A percentile compares a stretch with the other conserved stretches of the same genome.
Evolutionary conservation across 441 rosid genomes (phyloP).

Genomic region (Flueggea neowawraea): DNA sequence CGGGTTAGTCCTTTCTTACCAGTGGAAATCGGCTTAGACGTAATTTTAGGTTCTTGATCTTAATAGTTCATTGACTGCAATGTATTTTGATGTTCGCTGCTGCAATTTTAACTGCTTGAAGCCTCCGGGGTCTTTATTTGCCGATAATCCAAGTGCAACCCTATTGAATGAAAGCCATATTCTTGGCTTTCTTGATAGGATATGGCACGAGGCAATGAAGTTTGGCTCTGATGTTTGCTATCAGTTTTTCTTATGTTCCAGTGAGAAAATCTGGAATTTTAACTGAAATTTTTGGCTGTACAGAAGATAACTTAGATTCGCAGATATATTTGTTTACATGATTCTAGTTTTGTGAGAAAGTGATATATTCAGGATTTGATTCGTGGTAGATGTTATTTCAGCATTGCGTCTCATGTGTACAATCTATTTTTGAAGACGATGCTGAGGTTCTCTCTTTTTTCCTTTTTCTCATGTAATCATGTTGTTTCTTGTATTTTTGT

Average conservation of each 20-base stretch:
- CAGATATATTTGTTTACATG: constrained; percentile 3
- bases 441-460: no score
- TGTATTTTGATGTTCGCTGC: constrained; percentile 18
- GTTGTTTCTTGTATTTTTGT: no score
- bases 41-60: constrained; percentile 24
- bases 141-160: constrained; percentile 6
- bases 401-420: constrained; percentile 5
- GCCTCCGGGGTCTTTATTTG: constrained; percentile 21
- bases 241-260: constrained; percentile 3
- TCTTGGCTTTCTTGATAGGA: background rate
- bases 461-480: no score
- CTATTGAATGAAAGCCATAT: constrained; percentile 12
- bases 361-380: no score
- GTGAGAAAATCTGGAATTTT: constrained; percentile 1
- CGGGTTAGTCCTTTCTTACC: constrained; percentile 15
- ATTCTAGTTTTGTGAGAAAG: background rate
- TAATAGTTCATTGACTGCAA: constrained; percentile 11
- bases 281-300: constrained; percentile 26
- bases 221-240: constrained; percentile 11
- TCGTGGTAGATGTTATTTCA: constrained; percentile 1
- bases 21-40: constrained; percentile 16
- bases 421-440: background rate
- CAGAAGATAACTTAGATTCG: constrained; percentile 14
- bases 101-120: constrained; percentile 17
- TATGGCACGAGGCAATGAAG: background rate